Evolutionary conservation across 202 grass and related monocot species (phyloP).

Genomic region (Dendrocalamus latiflorus): DNA sequence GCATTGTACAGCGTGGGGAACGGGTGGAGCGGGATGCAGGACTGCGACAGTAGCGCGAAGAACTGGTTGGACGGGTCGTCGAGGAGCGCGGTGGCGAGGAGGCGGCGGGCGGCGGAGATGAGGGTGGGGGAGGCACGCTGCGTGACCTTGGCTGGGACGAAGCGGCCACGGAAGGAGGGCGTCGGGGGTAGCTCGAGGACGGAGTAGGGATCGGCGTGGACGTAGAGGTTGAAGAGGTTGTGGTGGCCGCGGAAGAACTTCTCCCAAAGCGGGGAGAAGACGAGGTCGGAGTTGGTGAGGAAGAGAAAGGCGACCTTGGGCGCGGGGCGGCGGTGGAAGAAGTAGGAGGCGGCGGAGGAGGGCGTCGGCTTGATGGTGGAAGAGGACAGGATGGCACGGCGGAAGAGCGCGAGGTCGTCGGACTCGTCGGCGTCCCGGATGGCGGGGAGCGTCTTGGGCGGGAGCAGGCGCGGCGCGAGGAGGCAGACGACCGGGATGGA

Average conservation of each 20-base stretch:
- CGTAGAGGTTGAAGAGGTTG: constrained; percentile 71
- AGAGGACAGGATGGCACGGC: constrained; percentile 71
- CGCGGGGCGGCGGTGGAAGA: constrained; percentile 42
- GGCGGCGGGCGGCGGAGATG: constrained; percentile 78
- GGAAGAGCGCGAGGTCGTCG: constrained; percentile 90
- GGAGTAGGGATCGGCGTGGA: constrained; percentile 81
- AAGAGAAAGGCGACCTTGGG: constrained; percentile 92
- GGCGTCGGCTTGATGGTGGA: constrained; percentile 37
- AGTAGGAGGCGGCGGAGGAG: constrained; percentile 25
- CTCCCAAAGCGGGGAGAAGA: constrained; percentile 91
- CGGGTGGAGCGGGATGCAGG: constrained; percentile 79
- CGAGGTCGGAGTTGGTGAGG: constrained; percentile 72
- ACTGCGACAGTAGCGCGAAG: constrained; percentile 82
- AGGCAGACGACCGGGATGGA: constrained; percentile 74
- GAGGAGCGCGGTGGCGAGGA: constrained; percentile 66
- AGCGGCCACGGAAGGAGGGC: constrained; percentile 64
- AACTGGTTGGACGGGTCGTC: constrained; percentile 74
- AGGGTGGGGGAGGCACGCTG: constrained; percentile 89
- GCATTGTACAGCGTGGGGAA: constrained; percentile 66
- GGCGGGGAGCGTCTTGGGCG: constrained; percentile 77
- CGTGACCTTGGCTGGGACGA: constrained; percentile 75
- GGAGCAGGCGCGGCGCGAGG: constrained; percentile 76
- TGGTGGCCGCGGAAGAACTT: constrained; percentile 63
- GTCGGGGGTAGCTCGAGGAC: constrained; percentile 50
- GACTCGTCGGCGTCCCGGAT: constrained; percentile 84